These are phyloP conservation scores for Suzukiozyma palmioleophila DNA, from an alignment of 1,139 yeast genomes.

Conservation along the genomic window DNA sequence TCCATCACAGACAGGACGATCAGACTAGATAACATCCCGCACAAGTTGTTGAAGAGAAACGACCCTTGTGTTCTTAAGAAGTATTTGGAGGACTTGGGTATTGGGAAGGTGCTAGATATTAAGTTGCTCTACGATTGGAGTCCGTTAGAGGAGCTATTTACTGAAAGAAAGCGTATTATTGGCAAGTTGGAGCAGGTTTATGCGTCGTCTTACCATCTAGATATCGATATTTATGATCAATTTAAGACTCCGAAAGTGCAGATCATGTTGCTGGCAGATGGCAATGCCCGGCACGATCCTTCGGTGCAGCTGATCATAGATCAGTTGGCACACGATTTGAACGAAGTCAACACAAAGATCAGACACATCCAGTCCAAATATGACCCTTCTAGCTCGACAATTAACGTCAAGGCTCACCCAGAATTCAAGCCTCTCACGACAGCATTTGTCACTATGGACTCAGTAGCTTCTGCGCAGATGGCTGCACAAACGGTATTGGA, in stretches of 20 bases:
- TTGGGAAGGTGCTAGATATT: slow-evolving; percentile 55
- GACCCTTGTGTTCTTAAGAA: slow-evolving; percentile 39
- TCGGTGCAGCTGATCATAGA: slow-evolving; percentile 10
- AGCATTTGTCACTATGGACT: slow-evolving; percentile 78
- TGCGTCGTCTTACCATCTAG: slow-evolving; percentile 41
- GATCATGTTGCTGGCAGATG: slow-evolving; percentile 10
- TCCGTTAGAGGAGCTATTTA: slow-evolving; percentile 40
- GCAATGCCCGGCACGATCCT: neutral
- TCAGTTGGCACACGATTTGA: slow-evolving; percentile 19
- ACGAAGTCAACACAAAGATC: slow-evolving; percentile 25
- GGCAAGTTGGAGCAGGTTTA: slow-evolving; percentile 42
- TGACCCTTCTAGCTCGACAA: slow-evolving; percentile 23
- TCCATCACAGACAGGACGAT: slow-evolving; percentile 92
- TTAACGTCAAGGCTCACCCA: slow-evolving; percentile 21
- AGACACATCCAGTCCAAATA: slow-evolving; percentile 26
- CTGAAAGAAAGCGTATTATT: slow-evolving; percentile 29
- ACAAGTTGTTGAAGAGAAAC: slow-evolving; percentile 33
- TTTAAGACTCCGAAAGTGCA: slow-evolving; percentile 27
- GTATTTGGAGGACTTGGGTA: slow-evolving; percentile 58
- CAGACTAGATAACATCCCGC: slow-evolving; percentile 79
- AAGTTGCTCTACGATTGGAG: slow-evolving; percentile 55
- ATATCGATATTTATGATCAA: slow-evolving; percentile 36
- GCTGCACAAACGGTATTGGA: slow-evolving; percentile 80
- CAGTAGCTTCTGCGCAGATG: slow-evolving; percentile 83
- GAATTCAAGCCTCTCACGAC: slow-evolving; percentile 49